phyloP scores from a whole-genome alignment of 768 basidiomycete genomes.

The Mrakia hoshinonis region DNA sequence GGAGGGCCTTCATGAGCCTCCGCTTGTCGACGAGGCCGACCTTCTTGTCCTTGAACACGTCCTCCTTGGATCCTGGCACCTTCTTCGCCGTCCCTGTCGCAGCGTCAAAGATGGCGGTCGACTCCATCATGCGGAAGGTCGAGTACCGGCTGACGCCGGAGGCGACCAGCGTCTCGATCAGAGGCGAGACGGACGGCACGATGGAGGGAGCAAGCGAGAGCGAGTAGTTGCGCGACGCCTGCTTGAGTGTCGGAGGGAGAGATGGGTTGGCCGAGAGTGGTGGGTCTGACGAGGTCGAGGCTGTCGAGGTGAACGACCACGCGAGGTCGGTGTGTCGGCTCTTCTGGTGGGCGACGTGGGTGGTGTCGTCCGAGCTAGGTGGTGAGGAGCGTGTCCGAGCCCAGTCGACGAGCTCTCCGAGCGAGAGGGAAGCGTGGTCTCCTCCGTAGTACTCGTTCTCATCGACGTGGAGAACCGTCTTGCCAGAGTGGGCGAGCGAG shows the following conservation, averaged over 20 bases:
- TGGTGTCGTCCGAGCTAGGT: constrained; percentile 20
- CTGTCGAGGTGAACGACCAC: constrained; percentile 18
- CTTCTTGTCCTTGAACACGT: constrained; percentile 75
- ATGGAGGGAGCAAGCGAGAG: constrained; percentile 76
- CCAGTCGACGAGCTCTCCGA: constrained; percentile 72
- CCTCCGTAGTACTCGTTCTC: constrained; percentile 75
- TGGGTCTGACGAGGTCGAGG: neutral
- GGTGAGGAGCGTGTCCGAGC: constrained; percentile 35
- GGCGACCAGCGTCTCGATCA: constrained; percentile 66
- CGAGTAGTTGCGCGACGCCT: constrained; percentile 66
- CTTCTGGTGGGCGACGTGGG: constrained; percentile 14
- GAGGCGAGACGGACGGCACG: constrained; percentile 66
- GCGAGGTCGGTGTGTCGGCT: neutral
- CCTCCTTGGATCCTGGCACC: constrained; percentile 86
- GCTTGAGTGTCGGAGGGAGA: constrained; percentile 40
- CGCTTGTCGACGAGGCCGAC: constrained; percentile 76
- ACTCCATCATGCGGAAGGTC: constrained; percentile 78
- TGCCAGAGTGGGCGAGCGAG: constrained; percentile 77
- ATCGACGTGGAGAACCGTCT: constrained; percentile 81
- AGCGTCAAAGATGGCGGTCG: constrained; percentile 49
- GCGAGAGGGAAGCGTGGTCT: constrained; percentile 66
- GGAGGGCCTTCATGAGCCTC: constrained; percentile 81
- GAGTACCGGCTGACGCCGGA: constrained; percentile 86
- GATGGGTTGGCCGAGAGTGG: constrained; percentile 16
- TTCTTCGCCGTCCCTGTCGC: constrained; percentile 39